These are phyloP conservation scores for Rhodotorula diobovata DNA, from an alignment of 768 basidiomycete genomes.

Conservation along the genomic window DNA sequence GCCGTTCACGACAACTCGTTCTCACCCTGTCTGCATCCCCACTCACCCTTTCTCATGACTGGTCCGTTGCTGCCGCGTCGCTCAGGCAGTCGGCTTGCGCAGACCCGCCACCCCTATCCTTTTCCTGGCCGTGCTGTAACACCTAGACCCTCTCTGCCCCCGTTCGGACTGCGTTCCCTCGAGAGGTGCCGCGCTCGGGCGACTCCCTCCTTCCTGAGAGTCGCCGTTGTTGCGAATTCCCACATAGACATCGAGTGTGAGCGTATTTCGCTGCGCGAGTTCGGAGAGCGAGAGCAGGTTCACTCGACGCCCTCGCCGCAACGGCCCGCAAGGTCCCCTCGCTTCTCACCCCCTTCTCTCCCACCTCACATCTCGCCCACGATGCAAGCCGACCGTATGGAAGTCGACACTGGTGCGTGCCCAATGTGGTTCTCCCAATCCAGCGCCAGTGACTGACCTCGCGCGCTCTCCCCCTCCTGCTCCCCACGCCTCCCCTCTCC, in stretches of 20 bases:
- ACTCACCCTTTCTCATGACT: neutral
- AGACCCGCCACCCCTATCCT: neutral
- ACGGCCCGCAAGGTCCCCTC: too few relatives aligned
- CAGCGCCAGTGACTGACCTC: too few relatives aligned
- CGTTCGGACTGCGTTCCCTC: neutral
- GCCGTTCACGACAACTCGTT: too few relatives aligned
- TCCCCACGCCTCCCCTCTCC: neutral
- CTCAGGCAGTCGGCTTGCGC: too few relatives aligned
- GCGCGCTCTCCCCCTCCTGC: neutral
- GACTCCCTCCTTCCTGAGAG: too few relatives aligned
- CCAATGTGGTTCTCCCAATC: neutral
- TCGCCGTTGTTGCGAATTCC: too few relatives aligned
- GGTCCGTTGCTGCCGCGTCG: neutral
- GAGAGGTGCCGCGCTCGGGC: neutral
- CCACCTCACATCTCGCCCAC: neutral
- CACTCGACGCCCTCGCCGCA: too few relatives aligned
- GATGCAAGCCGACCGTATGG: slow-evolving; percentile 34
- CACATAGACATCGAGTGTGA: too few relatives aligned
- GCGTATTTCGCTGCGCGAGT: neutral
- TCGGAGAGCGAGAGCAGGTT: neutral
- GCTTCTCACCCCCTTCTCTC: neutral
- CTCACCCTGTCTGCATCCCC: neutral
- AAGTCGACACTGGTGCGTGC: slow-evolving; percentile 12
- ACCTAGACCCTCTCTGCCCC: neutral
- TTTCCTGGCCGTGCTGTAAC: neutral